Evolutionary conservation across 2,329 filamentous ascomycete species (phyloP).

Genomic region (Claviceps spartinae): DNA sequence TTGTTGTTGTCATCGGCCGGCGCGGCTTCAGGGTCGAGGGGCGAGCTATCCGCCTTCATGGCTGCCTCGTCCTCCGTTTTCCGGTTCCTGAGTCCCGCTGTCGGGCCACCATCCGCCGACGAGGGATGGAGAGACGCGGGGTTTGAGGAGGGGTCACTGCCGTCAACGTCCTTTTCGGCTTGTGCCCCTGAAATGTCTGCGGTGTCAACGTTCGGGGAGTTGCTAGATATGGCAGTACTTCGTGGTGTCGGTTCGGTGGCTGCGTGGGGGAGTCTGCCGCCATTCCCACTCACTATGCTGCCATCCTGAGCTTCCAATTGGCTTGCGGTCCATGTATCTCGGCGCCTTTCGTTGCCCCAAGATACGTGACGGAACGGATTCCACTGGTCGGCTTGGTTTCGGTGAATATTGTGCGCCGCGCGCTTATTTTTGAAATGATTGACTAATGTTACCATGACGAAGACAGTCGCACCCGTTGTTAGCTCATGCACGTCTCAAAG

Average conservation of each 20-base stretch:
- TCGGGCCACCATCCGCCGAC: slow-evolving; percentile 10
- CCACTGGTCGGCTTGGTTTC: slow-evolving; percentile 25
- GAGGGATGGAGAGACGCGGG: slow-evolving; percentile 10
- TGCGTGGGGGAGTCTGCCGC: slow-evolving; percentile 21
- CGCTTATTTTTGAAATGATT: slow-evolving; percentile 32
- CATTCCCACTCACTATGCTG: slow-evolving; percentile 9
- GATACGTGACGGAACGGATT: slow-evolving; percentile 32
- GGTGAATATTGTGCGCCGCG: slow-evolving; percentile 28
- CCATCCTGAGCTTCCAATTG: slow-evolving; percentile 19
- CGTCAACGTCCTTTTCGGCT: slow-evolving; percentile 9
- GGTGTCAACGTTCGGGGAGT: slow-evolving; percentile 14
- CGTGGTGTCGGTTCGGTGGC: slow-evolving; percentile 19
- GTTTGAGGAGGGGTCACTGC: slow-evolving; percentile 8
- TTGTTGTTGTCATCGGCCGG: slow-evolving; percentile 14
- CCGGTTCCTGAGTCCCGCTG: slow-evolving; percentile 18
- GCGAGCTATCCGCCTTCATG: slow-evolving; percentile 2
- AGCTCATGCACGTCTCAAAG: neutral
- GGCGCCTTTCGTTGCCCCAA: slow-evolving; percentile 19
- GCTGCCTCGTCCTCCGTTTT: slow-evolving; percentile 14
- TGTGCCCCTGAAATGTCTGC: slow-evolving; percentile 10
- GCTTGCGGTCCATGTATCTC: slow-evolving; percentile 22
- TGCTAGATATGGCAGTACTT: slow-evolving; percentile 8
- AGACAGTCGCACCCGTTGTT: slow-evolving; percentile 4
- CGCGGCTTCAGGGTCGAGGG: slow-evolving; percentile 1
- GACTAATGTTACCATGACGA: slow-evolving; percentile 21